A percentile compares a stretch with the other conserved stretches of the same genome.
Evolutionary conservation across 169 alveolate species (phyloP).

Genomic region (Cryptosporidium tyzzeri): DNA sequence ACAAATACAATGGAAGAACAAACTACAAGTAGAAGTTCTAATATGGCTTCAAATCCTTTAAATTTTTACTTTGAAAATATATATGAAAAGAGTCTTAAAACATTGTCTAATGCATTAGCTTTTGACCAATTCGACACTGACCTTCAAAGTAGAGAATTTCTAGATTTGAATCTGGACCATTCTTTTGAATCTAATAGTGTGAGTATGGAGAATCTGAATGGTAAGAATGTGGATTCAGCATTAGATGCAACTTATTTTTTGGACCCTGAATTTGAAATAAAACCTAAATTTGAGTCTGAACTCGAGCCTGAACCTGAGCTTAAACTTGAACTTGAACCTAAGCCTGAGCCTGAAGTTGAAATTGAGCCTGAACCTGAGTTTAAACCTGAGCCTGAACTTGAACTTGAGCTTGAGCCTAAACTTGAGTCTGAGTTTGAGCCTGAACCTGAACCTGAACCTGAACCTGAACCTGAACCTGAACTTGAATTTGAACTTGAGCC

Average conservation of each 20-base stretch:
- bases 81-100: not conserved
- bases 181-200: not conserved
- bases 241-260: not conserved
- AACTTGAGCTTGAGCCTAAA: not conserved
- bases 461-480: not conserved
- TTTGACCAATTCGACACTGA: not conserved
- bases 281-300: not conserved
- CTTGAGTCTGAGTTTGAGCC: not conserved
- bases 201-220: not conserved
- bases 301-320: not conserved
- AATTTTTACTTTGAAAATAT: slow-evolving; percentile 25
- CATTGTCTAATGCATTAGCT: not conserved
- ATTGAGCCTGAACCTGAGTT: not conserved
- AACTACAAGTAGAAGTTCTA: slow-evolving; percentile 1
- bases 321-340: not conserved
- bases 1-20: not conserved
- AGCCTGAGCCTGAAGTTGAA: not conserved
- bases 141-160: not conserved
- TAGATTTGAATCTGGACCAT: not conserved
- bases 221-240: not conserved
- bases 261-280: not conserved
- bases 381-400: not conserved
- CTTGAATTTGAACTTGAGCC: not conserved
- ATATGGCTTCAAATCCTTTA: slow-evolving; percentile 4
- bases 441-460: not conserved